These are phyloP conservation scores for Yarrowia deformans DNA, from an alignment of 805 yeast genomes.

Conservation along the genomic window DNA sequence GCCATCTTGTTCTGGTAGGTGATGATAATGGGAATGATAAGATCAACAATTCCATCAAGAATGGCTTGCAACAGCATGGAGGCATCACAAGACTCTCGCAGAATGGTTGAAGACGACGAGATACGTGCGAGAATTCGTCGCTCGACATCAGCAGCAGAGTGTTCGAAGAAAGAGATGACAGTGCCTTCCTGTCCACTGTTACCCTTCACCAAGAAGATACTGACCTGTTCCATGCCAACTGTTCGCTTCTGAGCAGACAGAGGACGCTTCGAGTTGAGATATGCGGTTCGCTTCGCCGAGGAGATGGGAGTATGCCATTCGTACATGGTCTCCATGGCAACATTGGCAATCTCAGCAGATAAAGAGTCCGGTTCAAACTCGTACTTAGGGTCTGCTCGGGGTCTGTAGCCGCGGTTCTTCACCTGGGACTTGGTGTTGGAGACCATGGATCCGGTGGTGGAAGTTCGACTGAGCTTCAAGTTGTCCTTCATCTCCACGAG, in stretches of 20 bases:
- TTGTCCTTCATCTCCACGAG: conserved; percentile 34
- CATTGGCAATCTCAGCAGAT: conserved; percentile 39
- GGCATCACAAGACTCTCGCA: conserved; percentile 61
- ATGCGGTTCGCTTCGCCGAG: conserved; percentile 43
- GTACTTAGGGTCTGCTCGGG: conserved; percentile 1
- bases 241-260: conserved; percentile 54
- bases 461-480: conserved; percentile 9
- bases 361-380: conserved; percentile 40
- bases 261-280: conserved; percentile 56
- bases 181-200: conserved; percentile 51
- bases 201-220: conserved; percentile 55
- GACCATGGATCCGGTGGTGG: conserved; percentile 8
- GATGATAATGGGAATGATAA: conserved; percentile 60
- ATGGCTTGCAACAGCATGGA: conserved; percentile 62
- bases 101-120: conserved; percentile 55
- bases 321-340: conserved; percentile 46
- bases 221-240: conserved; percentile 65
- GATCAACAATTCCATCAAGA: conserved; percentile 62
- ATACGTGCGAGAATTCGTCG: conserved; percentile 60
- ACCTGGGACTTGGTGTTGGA: conserved; percentile 16
- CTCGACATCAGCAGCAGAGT: conserved; percentile 61
- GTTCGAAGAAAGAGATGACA: conserved; percentile 64
- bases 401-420: conserved; percentile 6
- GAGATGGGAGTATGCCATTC: conserved; percentile 50
- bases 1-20: conserved; percentile 59